Evolutionary conservation across 768 basidiomycete species (phyloP).

Genomic region (Kwoniella pini): DNA sequence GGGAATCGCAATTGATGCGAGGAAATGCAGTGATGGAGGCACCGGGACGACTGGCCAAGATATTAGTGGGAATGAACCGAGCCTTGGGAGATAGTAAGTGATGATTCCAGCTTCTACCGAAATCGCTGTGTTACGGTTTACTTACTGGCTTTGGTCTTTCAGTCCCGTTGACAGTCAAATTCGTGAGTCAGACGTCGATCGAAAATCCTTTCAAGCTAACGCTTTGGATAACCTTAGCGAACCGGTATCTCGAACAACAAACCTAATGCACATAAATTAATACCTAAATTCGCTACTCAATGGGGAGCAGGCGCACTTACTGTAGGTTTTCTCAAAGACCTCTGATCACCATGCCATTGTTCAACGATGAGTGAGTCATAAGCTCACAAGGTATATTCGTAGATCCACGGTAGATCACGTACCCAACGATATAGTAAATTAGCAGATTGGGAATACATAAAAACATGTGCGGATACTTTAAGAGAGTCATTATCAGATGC

Average conservation of each 20-base stretch:
- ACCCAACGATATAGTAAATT: conserved; percentile 91
- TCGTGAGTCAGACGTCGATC: conserved; percentile 31
- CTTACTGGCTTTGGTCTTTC: not conserved
- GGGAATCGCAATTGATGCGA: too few species aligned
- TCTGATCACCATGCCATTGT: too few species aligned
- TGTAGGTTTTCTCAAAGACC: conserved; percentile 56
- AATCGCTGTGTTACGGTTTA: too few species aligned
- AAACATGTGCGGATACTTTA: conserved; percentile 77
- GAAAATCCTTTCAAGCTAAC: not conserved
- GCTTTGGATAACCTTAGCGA: conserved; percentile 54
- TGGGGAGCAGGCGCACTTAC: conserved; percentile 64
- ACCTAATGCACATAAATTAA: conserved; percentile 85
- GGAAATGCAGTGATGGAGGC: conserved; percentile 71
- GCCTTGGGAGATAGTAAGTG: conserved; percentile 71
- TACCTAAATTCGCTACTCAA: conserved; percentile 68
- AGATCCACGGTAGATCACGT: conserved; percentile 94
- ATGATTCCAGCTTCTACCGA: not conserved
- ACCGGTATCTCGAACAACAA: conserved; percentile 84
- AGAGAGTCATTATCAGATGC: conserved; percentile 57
- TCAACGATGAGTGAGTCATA: too few species aligned
- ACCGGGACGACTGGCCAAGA: conserved; percentile 77
- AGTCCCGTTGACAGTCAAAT: conserved; percentile 66
- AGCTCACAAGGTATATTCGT: not conserved
- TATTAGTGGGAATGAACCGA: conserved; percentile 84
- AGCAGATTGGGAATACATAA: conserved; percentile 95